Conservation (phyloP, 1,284 basidiomycete species). For the Inonotus obliquus region DNA sequence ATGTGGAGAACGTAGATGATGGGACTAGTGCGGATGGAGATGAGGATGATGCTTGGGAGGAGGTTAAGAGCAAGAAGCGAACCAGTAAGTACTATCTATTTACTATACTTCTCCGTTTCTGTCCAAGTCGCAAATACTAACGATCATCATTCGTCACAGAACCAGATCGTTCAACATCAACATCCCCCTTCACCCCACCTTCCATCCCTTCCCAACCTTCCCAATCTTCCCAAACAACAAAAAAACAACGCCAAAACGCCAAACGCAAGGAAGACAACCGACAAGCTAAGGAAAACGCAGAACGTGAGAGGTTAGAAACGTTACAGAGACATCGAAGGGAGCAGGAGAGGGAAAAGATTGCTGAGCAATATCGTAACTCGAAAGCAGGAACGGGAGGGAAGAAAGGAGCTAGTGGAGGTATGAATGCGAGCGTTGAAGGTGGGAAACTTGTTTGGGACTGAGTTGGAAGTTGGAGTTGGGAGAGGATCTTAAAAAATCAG, state of each 20-base stretch:
- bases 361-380: conserved; percentile 37
- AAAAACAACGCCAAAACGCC: conserved; percentile 67
- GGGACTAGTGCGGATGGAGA: conserved; percentile 55
- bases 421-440: conserved; percentile 44
- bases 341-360: conserved; percentile 49
- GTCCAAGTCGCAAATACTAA: not conserved
- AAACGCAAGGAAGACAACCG: conserved; percentile 54
- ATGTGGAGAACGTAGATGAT: conserved; percentile 39
- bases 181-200: conserved; percentile 10
- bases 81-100: conserved; percentile 35
- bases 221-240: conserved; percentile 39
- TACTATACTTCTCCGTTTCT: not conserved
- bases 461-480: no score
- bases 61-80: conserved; percentile 54
- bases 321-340: conserved; percentile 58
- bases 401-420: conserved; percentile 46
- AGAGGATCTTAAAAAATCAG: no score
- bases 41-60: conserved; percentile 62
- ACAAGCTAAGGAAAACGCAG: conserved; percentile 49
- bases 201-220: conserved; percentile 11
- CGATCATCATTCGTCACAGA: conserved; percentile 1
- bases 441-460: conserved; percentile 54
- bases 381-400: conserved; percentile 11
- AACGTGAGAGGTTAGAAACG: conserved; percentile 44
- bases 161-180: conserved; percentile 13